Percentiles rank a stretch among this genome's conserved stretches.
Conservation (phyloP, 164 flowering plant species). For the Magnolia sinica region DNA sequence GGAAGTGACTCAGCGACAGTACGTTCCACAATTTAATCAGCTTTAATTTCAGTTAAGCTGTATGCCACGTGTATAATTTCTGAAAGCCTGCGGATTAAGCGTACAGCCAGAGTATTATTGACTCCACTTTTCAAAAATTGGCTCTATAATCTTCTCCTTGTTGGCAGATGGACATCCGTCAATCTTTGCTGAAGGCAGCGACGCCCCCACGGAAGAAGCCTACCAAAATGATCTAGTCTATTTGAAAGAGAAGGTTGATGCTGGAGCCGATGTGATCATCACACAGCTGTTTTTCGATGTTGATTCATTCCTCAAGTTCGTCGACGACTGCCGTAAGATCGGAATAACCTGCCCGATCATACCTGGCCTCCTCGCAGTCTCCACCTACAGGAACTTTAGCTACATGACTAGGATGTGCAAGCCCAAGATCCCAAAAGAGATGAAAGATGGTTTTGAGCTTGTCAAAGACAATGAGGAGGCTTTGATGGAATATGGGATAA, state of each 20-base stretch:
- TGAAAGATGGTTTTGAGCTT: constrained; percentile 2
- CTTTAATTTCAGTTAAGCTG: no score
- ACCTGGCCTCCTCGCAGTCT: constrained; percentile 1
- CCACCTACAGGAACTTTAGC: neutral
- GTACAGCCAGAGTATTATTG: no score
- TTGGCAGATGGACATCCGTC: constrained; percentile 6
- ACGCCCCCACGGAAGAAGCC: neutral
- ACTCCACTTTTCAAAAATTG: neutral
- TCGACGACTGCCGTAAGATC: constrained; percentile 4
- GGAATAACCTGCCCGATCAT: constrained; percentile 11
- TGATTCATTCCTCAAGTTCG: neutral
- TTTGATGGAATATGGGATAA: constrained; percentile 1
- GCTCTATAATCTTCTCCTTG: neutral
- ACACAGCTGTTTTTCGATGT: constrained; percentile 5
- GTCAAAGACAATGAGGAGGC: constrained; percentile 11
- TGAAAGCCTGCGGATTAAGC: no score
- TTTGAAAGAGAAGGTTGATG: constrained; percentile 7
- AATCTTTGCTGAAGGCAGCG: neutral
- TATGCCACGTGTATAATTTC: no score
- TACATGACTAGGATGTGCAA: neutral
- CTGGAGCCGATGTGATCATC: constrained; percentile 3
- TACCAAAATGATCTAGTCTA: neutral
- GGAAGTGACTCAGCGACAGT: no score
- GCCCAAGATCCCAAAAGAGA: constrained; percentile 7
- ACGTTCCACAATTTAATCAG: no score